Conservation (phyloP, 139 green algal genomes). For the Ettlia oleoabundans region DNA sequence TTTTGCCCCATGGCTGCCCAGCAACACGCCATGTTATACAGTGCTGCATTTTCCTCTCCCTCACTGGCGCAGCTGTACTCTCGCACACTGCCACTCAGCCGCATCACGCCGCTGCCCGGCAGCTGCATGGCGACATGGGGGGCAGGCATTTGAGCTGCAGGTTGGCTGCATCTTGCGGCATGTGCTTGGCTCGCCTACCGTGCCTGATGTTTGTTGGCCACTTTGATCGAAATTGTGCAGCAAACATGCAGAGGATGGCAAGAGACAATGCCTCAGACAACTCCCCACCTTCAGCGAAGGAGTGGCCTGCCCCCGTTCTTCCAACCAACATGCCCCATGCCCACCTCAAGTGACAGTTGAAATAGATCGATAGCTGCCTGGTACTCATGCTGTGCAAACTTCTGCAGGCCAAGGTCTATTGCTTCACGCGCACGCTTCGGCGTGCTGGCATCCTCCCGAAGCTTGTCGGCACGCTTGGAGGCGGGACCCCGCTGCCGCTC, state of each 20-base stretch:
- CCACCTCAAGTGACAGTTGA: slow-evolving; percentile 63
- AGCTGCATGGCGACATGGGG: too few species aligned
- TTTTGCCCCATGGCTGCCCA: slow-evolving; percentile 63
- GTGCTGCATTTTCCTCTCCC: slow-evolving; percentile 69
- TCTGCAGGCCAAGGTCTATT: slow-evolving; percentile 63
- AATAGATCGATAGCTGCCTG: slow-evolving; percentile 66
- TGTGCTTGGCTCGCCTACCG: too few species aligned
- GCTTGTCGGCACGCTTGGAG: background rate
- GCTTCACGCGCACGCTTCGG: slow-evolving; percentile 68
- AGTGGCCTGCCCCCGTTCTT: too few species aligned
- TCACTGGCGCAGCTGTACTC: slow-evolving; percentile 58
- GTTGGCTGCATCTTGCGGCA: too few species aligned
- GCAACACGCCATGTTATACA: slow-evolving; percentile 77
- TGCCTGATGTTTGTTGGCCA: too few species aligned
- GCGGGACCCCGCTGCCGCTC: background rate
- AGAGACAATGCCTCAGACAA: too few species aligned
- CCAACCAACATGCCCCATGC: background rate
- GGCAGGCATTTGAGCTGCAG: too few species aligned
- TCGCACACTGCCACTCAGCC: slow-evolving; percentile 4
- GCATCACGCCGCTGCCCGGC: slow-evolving; percentile 15
- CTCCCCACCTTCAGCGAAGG: too few species aligned
- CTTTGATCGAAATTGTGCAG: too few species aligned
- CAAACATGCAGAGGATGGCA: too few species aligned
- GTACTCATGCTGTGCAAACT: slow-evolving; percentile 42
- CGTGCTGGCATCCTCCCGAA: slow-evolving; percentile 16